Evolutionary conservation across 139 green algal species (phyloP).

Genomic region (Eudorina sp.): DNA sequence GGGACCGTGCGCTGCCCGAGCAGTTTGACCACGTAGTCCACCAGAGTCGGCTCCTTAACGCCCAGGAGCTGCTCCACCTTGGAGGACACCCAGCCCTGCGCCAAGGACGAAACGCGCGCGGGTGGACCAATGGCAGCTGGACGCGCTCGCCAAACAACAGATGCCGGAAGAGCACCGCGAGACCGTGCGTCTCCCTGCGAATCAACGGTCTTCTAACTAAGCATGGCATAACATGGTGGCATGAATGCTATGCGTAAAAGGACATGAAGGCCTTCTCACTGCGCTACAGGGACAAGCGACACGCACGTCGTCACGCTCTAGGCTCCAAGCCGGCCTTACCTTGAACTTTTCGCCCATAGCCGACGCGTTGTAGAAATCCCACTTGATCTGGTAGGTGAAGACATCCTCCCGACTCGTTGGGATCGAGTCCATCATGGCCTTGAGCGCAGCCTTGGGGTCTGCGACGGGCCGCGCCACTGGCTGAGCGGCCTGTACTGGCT

Average conservation of each 20-base stretch:
- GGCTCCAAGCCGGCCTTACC: too few species aligned
- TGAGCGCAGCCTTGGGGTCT: constrained; percentile 69
- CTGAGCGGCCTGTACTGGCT: constrained; percentile 26
- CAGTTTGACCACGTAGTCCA: constrained; percentile 78
- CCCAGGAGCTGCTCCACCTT: constrained; percentile 85
- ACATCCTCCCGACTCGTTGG: constrained; percentile 82
- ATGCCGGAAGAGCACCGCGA: too few species aligned
- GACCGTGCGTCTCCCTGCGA: too few species aligned
- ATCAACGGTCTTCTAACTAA: too few species aligned
- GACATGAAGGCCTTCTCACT: too few species aligned
- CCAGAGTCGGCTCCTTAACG: constrained; percentile 73
- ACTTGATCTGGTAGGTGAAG: constrained; percentile 84
- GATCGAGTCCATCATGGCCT: constrained; percentile 81
- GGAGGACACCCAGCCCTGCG: constrained; percentile 78
- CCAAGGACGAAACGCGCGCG: background rate
- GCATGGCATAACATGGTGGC: too few species aligned
- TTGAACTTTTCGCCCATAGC: constrained; percentile 65
- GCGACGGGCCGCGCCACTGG: background rate
- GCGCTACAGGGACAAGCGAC: too few species aligned
- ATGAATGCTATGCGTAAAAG: too few species aligned
- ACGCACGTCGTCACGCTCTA: too few species aligned
- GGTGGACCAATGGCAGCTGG: background rate
- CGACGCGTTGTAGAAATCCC: constrained; percentile 76
- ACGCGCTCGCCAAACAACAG: too few species aligned
- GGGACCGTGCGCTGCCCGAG: constrained; percentile 48